Evolutionary conservation across 2,329 filamentous ascomycete genomes (phyloP).

Genomic region (Aphanocladium album): DNA sequence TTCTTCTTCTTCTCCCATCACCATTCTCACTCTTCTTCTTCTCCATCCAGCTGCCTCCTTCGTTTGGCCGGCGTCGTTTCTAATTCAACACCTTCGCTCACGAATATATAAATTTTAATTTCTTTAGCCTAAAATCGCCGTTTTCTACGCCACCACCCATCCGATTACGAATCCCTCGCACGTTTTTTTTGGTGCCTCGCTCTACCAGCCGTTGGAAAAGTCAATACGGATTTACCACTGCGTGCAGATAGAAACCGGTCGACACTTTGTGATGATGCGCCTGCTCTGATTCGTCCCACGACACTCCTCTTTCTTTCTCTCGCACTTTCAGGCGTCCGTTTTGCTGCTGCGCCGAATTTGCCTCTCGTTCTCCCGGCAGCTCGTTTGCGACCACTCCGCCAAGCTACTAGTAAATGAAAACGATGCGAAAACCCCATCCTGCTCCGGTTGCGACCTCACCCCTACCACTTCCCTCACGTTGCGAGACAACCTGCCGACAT

Average conservation of each 20-base stretch:
- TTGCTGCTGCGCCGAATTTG: background rate
- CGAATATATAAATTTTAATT: background rate
- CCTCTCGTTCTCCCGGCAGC: background rate
- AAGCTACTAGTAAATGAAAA: background rate
- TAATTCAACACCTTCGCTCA: background rate
- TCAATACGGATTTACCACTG: background rate
- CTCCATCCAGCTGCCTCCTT: background rate
- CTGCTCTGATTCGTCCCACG: background rate
- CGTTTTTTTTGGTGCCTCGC: background rate
- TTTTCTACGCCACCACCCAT: background rate
- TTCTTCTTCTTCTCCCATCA: background rate
- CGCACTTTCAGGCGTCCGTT: background rate
- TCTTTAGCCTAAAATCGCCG: background rate
- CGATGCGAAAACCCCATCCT: conserved; percentile 3
- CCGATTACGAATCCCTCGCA: background rate
- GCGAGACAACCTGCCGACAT: background rate
- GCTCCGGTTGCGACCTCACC: background rate
- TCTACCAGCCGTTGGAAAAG: background rate
- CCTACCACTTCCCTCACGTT: background rate
- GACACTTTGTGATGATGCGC: background rate
- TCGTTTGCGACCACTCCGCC: background rate
- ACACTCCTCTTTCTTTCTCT: background rate
- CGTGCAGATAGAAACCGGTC: background rate
- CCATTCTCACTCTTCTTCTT: background rate
- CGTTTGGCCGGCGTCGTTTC: background rate